A percentile compares a stretch with the other conserved stretches of the same genome.
phyloP scores from a whole-genome alignment of 2,329 filamentous ascomycete genomes.

The Ampelomyces quisqualis region DNA sequence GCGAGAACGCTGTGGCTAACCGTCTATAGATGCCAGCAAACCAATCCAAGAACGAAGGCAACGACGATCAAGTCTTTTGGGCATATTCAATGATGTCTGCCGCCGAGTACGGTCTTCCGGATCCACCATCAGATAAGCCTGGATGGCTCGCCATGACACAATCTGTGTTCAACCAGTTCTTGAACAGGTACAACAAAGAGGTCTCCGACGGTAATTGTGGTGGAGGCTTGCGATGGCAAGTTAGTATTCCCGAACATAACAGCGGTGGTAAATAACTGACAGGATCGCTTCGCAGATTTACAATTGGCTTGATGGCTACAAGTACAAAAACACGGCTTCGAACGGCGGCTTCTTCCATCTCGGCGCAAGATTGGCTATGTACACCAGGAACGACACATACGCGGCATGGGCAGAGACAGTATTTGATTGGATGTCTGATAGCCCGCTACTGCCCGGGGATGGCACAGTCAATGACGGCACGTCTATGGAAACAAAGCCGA shows the following conservation, averaged over 20 bases:
- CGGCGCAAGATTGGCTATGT: slow-evolving; percentile 41
- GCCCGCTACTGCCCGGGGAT: slow-evolving; percentile 27
- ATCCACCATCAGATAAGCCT: slow-evolving; percentile 44
- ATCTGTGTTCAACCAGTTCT: slow-evolving; percentile 44
- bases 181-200: slow-evolving; percentile 35
- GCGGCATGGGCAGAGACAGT: slow-evolving; percentile 39
- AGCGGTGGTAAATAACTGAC: not conserved
- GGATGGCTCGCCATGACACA: slow-evolving; percentile 49
- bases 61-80: slow-evolving; percentile 62
- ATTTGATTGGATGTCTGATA: slow-evolving; percentile 39
- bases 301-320: slow-evolving; percentile 38
- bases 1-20: slow-evolving; percentile 4
- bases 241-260: not conserved
- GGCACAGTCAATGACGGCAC: slow-evolving; percentile 36
- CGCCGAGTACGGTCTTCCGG: slow-evolving; percentile 53
- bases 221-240: slow-evolving; percentile 41
- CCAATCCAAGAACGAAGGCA: slow-evolving; percentile 49
- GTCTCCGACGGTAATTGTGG: slow-evolving; percentile 27
- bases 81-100: slow-evolving; percentile 58
- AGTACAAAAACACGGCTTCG: slow-evolving; percentile 44
- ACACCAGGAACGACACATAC: slow-evolving; percentile 42
- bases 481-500: slow-evolving; percentile 16
- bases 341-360: slow-evolving; percentile 45
- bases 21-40: slow-evolving; percentile 34
- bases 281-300: slow-evolving; percentile 26